phyloP scores from a whole-genome alignment of 257 asterid species.

The Solanum appendiculatum region DNA sequence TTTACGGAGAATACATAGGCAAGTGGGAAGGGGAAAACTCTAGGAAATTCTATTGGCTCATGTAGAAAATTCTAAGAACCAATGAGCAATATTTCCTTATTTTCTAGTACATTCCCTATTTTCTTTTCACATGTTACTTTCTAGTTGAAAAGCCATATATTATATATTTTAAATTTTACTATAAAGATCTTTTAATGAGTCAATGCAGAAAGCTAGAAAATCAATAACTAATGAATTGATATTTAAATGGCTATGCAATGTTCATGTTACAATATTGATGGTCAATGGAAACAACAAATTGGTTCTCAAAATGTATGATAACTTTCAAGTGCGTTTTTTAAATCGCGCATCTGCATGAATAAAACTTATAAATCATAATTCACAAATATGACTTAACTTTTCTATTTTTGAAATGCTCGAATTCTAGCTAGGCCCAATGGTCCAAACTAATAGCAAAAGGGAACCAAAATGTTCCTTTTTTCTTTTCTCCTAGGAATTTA shows the following conservation, averaged over 20 bases:
- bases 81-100: not conserved
- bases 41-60: slow-evolving; percentile 9
- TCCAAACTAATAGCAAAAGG: not conserved
- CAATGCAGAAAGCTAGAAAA: not conserved
- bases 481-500: not conserved
- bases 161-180: not conserved
- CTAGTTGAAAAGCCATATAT: not conserved
- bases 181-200: not conserved
- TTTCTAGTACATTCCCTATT: not conserved
- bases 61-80: not conserved
- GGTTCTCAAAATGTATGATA: not conserved
- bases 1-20: not conserved
- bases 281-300: not conserved
- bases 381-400: too few species aligned
- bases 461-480: not conserved
- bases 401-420: not conserved
- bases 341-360: too few species aligned
- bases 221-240: not conserved
- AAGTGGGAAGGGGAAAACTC: not conserved
- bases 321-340: not conserved
- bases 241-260: not conserved
- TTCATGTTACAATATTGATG: not conserved
- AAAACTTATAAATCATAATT: not conserved
- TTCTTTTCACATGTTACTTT: not conserved
- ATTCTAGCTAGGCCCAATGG: not conserved